Percentiles rank a stretch among this genome's conserved stretches.
Conservation (phyloP, 2,329 filamentous ascomycete genomes). For the Colletotrichum noveboracense region DNA sequence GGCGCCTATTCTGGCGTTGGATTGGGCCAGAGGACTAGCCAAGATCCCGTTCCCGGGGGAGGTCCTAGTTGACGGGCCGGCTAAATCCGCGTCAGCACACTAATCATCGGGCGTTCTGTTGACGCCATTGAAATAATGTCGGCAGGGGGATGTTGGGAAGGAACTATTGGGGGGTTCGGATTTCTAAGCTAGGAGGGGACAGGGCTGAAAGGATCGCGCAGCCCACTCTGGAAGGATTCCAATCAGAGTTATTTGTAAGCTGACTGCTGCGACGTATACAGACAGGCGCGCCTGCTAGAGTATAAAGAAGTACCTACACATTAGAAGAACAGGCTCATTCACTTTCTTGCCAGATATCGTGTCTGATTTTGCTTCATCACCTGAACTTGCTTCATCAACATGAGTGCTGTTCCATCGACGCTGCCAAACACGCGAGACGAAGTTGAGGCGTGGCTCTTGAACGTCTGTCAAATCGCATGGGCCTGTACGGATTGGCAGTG, state of each 20-base stretch:
- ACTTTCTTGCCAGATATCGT: neutral
- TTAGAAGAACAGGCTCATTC: neutral
- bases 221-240: neutral
- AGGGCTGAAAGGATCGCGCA: neutral
- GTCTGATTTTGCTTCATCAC: neutral
- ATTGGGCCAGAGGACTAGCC: conserved; percentile 12
- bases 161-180: neutral
- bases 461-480: neutral
- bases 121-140: neutral
- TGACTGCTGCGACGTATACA: neutral
- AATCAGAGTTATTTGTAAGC: neutral
- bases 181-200: neutral
- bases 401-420: neutral
- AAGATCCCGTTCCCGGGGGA: conserved; percentile 11
- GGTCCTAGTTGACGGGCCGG: neutral
- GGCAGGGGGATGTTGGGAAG: neutral
- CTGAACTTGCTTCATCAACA: neutral
- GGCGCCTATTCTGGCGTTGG: conserved; percentile 1
- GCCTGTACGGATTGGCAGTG: neutral
- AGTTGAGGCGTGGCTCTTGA: neutral
- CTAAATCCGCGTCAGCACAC: neutral
- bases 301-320: neutral
- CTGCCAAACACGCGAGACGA: neutral
- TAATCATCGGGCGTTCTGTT: neutral
- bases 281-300: neutral